These are phyloP conservation scores for Hyaloscypha finlandica DNA, from an alignment of 495 filamentous ascomycete genomes.

Conservation along the genomic window DNA sequence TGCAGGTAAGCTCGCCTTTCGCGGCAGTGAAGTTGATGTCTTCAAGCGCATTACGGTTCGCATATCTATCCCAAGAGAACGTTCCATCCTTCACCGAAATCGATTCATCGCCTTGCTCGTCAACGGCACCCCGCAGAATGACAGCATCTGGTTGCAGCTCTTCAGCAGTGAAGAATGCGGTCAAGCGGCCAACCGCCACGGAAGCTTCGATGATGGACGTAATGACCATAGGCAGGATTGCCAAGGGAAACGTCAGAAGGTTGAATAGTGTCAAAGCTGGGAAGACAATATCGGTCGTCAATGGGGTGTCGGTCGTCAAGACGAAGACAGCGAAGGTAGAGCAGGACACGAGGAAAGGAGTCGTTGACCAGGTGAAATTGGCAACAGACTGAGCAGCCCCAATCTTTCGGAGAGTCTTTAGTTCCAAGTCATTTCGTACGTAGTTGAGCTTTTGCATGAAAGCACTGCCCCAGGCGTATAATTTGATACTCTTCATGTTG, in stretches of 20 bases:
- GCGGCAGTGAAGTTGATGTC: conserved; percentile 84
- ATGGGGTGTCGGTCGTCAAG: conserved; percentile 71
- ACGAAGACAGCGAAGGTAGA: conserved; percentile 96
- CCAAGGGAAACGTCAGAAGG: conserved; percentile 90
- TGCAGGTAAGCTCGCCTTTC: conserved; percentile 90
- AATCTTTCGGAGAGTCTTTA: conserved; percentile 94
- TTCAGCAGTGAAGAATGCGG: conserved; percentile 82
- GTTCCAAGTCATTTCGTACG: conserved; percentile 91
- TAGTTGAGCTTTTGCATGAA: conserved; percentile 97
- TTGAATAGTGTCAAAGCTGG: conserved; percentile 92
- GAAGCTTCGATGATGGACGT: conserved; percentile 94
- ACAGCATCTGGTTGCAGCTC: conserved; percentile 90
- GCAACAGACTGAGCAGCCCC: conserved; percentile 90
- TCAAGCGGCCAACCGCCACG: conserved; percentile 86
- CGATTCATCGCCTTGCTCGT: conserved; percentile 78
- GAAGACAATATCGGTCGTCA: conserved; percentile 95
- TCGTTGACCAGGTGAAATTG: conserved; percentile 99
- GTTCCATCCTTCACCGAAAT: conserved; percentile 80
- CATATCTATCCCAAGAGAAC: conserved; percentile 92
- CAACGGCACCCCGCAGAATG: conserved; percentile 58
- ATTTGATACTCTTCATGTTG: conserved; percentile 99
- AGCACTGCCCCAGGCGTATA: conserved; percentile 95
- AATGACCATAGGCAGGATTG: conserved; percentile 96
- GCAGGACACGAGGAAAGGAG: conserved; percentile 97
- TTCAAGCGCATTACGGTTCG: conserved; percentile 60